Evolutionary conservation across 495 filamentous ascomycete species (phyloP), one percentile per base, ranked within the genome.

Genomic region (Penicillium parvum): DNA sequence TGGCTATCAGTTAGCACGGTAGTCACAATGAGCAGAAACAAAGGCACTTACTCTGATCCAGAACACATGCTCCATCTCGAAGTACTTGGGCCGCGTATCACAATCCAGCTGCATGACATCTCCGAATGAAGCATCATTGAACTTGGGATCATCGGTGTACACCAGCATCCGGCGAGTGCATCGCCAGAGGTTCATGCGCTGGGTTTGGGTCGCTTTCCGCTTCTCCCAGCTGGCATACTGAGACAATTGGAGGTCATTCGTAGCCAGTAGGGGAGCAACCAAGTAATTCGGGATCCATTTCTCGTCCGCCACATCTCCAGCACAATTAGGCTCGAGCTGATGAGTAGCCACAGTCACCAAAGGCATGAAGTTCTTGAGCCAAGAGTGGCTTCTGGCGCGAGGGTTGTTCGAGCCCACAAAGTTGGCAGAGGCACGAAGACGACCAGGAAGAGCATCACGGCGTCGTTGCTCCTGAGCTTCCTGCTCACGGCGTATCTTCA

Each of bases 211-310:
- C 14, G 66, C 65, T 12, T 63, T 57, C 38, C 70, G 70, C 42
- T 74, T 76, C 47, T 80, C 75, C 86, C 86, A 90, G 19, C 75
- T 77, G 35, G 83, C 74, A 58, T 85, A 90, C 66, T 83, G 77
- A 16, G 82, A 80, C 20, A 90, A 70, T 27, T 81, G 75, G 15
- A 86, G 69, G 52, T 90, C 85, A 58, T 86, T 86, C 37, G 86
- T 83, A 21, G 84, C 86, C 20, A 90, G 67, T 17, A 90, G 67
- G 12, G 86, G 76, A 12, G 85, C 85, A 42, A 82, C 82, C 53
- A 90, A 76, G 32, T 84, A 82, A 48, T 88, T 90, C 20, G 86
- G 78, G 50, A 89, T 69, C 84, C 86, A 90, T 59, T 78, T 75
- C 50, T 90, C 85, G 17, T 71, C 63, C 5, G 68, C 66, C 28